A percentile compares a stretch with the other conserved stretches of the same genome.
phyloP scores from a whole-genome alignment of 352 stramenopile genomes.

The Pythium coloratum region DNA sequence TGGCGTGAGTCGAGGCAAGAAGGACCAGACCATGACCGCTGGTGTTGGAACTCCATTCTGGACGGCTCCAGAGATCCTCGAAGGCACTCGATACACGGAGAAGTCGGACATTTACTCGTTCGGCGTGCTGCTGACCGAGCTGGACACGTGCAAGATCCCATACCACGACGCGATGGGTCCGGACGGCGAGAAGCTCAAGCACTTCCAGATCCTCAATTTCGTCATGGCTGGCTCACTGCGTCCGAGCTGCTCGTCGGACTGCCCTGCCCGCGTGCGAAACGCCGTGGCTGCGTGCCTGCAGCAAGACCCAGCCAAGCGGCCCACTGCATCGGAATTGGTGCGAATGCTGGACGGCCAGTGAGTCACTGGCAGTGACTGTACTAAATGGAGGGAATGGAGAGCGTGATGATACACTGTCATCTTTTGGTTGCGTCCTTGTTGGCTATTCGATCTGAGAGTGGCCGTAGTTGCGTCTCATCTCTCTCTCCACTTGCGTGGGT shows the following conservation, averaged over 20 bases:
- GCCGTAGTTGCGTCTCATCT: neutral
- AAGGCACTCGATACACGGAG: slow-evolving; percentile 2
- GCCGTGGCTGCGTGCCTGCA: slow-evolving; percentile 7
- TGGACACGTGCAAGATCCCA: slow-evolving; percentile 27
- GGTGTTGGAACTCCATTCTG: slow-evolving; percentile 11
- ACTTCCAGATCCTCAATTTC: slow-evolving; percentile 15
- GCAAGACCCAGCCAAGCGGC: slow-evolving; percentile 12
- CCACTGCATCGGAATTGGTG: neutral
- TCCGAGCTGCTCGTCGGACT: slow-evolving; percentile 2
- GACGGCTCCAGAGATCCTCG: slow-evolving; percentile 20
- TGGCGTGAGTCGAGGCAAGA: slow-evolving; percentile 9
- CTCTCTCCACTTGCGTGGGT: neutral
- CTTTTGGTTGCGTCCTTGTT: neutral
- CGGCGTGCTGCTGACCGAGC: slow-evolving; percentile 34
- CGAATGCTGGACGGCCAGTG: slow-evolving; percentile 7
- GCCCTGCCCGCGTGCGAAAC: slow-evolving; percentile 1
- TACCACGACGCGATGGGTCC: slow-evolving; percentile 16
- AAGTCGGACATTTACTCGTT: slow-evolving; percentile 26
- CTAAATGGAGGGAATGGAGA: neutral
- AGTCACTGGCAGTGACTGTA: neutral
- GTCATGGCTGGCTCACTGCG: slow-evolving; percentile 6
- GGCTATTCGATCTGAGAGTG: neutral
- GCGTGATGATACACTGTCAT: neutral
- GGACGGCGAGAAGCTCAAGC: slow-evolving; percentile 10
- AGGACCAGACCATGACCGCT: slow-evolving; percentile 9